phyloP scores from a whole-genome alignment of 2,329 filamentous ascomycete genomes.

The Fusarium protoensiforme region DNA sequence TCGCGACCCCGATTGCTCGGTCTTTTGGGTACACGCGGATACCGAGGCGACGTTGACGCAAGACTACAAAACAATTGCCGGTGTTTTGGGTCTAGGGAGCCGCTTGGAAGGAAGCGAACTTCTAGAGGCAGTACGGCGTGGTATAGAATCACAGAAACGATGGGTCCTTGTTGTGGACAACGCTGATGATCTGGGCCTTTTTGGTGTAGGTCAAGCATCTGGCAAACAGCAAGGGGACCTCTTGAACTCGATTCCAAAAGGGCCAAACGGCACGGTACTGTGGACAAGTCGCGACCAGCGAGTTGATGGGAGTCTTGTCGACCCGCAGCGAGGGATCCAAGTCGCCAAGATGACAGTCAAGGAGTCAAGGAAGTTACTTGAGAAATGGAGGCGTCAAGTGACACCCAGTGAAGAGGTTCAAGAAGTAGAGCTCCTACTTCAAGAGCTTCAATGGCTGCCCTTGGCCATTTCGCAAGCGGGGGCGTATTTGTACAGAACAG shows the following conservation, averaged over 20 bases:
- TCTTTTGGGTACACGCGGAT: constrained; percentile 53
- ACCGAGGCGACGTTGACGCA: constrained; percentile 45
- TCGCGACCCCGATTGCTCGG: constrained; percentile 36
- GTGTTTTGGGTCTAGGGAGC: constrained; percentile 32
- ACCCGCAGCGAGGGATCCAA: constrained; percentile 28
- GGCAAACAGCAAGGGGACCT: constrained; percentile 1
- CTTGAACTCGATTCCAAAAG: constrained; percentile 39
- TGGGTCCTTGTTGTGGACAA: constrained; percentile 51
- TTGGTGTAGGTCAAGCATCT: constrained; percentile 27
- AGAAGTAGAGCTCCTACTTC: constrained; percentile 20
- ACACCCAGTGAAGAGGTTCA: constrained; percentile 1
- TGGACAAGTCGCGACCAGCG: constrained; percentile 48
- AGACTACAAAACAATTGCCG: constrained; percentile 47
- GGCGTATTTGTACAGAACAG: constrained; percentile 45
- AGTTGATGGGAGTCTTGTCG: constrained; percentile 42
- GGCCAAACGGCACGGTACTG: constrained; percentile 40
- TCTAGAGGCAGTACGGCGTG: constrained; percentile 18
- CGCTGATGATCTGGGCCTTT: constrained; percentile 45
- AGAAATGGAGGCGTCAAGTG: background rate
- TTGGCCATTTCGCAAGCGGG: constrained; percentile 49
- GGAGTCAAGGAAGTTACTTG: constrained; percentile 27
- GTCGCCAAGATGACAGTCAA: constrained; percentile 36
- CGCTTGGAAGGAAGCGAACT: constrained; percentile 36
- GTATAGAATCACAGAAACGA: constrained; percentile 22
- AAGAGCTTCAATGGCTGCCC: constrained; percentile 44